These are phyloP conservation scores for Aspergillus tamarii DNA, from an alignment of 2,329 filamentous ascomycete species.

Conservation along the genomic window DNA sequence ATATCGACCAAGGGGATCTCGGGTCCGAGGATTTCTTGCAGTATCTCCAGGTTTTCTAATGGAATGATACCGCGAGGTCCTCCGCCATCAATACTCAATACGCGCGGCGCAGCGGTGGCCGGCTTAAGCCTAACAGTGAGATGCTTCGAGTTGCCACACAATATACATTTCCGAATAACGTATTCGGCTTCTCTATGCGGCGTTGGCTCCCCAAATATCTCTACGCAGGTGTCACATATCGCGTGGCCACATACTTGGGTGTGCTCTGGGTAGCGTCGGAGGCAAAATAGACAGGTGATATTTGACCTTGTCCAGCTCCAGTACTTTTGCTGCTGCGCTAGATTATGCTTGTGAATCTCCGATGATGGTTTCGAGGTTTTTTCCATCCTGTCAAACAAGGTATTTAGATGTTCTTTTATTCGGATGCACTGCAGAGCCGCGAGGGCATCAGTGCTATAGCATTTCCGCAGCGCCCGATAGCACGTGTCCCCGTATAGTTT, in stretches of 20 bases:
- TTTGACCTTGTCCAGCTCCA: slow-evolving; percentile 12
- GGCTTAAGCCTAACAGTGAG: slow-evolving; percentile 34
- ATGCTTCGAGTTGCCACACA: slow-evolving; percentile 28
- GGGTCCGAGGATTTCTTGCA: slow-evolving; percentile 11
- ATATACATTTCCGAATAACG: slow-evolving; percentile 23
- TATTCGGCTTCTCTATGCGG: slow-evolving; percentile 13
- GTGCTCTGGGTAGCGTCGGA: slow-evolving; percentile 11
- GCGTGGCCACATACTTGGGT: slow-evolving; percentile 9
- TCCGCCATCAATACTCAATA: slow-evolving; percentile 44
- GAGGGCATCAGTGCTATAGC: slow-evolving; percentile 6
- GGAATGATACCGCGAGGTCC: slow-evolving; percentile 26
- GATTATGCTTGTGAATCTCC: slow-evolving; percentile 7
- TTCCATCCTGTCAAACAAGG: slow-evolving; percentile 2
- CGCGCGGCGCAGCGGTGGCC: slow-evolving; percentile 34
- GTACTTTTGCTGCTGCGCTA: slow-evolving; percentile 8
- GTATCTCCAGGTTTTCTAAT: slow-evolving; percentile 15
- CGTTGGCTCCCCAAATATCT: slow-evolving; percentile 9
- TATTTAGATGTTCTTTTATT: slow-evolving; percentile 6
- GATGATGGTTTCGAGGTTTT: neutral
- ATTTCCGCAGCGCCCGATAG: slow-evolving; percentile 1
- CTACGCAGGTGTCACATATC: slow-evolving; percentile 11
- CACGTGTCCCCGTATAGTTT: slow-evolving; percentile 1
- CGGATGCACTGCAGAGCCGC: slow-evolving; percentile 1
- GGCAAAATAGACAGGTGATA: slow-evolving; percentile 8
- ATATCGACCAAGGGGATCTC: slow-evolving; percentile 8